Evolutionary conservation across 257 asterid genomes (phyloP).

Genomic region (Osmanthus fragrans): DNA sequence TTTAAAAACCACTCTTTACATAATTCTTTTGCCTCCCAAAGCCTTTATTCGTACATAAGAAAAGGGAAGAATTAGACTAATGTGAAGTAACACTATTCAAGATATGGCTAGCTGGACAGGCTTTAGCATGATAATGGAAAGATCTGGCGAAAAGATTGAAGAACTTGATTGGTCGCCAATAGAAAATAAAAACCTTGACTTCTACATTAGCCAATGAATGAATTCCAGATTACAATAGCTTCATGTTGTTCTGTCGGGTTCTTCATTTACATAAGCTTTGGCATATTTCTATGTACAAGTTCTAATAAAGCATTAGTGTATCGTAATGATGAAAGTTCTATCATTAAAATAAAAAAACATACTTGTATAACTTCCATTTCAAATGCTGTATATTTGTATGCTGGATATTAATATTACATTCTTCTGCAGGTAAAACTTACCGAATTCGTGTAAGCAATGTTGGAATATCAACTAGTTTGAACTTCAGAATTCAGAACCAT

Average conservation of each 20-base stretch:
- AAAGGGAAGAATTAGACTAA: not conserved
- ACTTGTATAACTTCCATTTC: not conserved
- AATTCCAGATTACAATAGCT: not conserved
- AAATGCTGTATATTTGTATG: not conserved
- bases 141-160: not conserved
- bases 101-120: not conserved
- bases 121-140: not conserved
- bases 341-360: not conserved
- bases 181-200: not conserved
- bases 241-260: not conserved
- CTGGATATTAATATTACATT: slow-evolving; percentile 19
- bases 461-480: slow-evolving; percentile 90
- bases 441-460: slow-evolving; percentile 91
- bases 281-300: not conserved
- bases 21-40: too few species aligned
- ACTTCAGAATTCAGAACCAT: slow-evolving; percentile 85
- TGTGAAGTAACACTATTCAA: not conserved
- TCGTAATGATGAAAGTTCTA: not conserved
- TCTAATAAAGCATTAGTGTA: not conserved
- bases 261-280: not conserved
- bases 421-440: slow-evolving; percentile 73
- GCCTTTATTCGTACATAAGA: too few species aligned
- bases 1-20: too few species aligned
- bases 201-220: not conserved
- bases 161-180: not conserved